Evolutionary conservation across 2,329 filamentous ascomycete species (phyloP).

Genomic region (Sporothrix luriei): DNA sequence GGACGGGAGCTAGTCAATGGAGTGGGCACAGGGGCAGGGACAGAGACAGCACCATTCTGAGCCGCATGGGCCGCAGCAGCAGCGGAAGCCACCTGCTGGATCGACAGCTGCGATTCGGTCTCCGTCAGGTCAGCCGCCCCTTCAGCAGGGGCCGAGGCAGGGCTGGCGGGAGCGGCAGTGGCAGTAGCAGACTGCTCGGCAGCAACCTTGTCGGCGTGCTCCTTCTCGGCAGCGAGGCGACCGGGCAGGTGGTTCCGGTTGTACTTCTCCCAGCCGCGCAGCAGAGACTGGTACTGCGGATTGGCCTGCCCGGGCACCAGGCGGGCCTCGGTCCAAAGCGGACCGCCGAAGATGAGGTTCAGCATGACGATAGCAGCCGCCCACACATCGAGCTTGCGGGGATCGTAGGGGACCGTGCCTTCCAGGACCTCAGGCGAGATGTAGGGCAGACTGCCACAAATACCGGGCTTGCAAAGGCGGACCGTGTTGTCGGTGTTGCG

Average conservation of each 20-base stretch:
- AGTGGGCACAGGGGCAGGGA: neutral
- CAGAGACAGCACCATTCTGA: neutral
- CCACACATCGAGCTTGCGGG: constrained; percentile 83
- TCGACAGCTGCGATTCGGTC: constrained; percentile 45
- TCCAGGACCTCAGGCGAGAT: constrained; percentile 82
- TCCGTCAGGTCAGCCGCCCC: constrained; percentile 49
- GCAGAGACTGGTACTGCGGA: constrained; percentile 65
- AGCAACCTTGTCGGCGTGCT: constrained; percentile 57
- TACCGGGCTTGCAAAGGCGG: constrained; percentile 73
- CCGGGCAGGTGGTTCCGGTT: constrained; percentile 54
- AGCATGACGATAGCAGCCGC: constrained; percentile 81
- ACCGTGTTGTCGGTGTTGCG: constrained; percentile 69
- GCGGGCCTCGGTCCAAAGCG: constrained; percentile 73
- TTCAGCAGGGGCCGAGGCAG: constrained; percentile 38
- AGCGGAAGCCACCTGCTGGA: neutral
- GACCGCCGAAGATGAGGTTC: constrained; percentile 70
- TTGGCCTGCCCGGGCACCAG: constrained; percentile 43
- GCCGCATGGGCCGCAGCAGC: neutral
- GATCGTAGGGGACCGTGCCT: constrained; percentile 68
- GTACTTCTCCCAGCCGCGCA: constrained; percentile 70
- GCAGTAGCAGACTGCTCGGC: neutral
- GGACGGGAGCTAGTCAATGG: constrained; percentile 37
- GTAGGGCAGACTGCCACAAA: constrained; percentile 84
- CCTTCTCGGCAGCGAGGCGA: constrained; percentile 43
- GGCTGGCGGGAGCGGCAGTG: constrained; percentile 18